phyloP scores from a whole-genome alignment of 148 eudicot genomes.

The Pharnaceum exiguum region DNA sequence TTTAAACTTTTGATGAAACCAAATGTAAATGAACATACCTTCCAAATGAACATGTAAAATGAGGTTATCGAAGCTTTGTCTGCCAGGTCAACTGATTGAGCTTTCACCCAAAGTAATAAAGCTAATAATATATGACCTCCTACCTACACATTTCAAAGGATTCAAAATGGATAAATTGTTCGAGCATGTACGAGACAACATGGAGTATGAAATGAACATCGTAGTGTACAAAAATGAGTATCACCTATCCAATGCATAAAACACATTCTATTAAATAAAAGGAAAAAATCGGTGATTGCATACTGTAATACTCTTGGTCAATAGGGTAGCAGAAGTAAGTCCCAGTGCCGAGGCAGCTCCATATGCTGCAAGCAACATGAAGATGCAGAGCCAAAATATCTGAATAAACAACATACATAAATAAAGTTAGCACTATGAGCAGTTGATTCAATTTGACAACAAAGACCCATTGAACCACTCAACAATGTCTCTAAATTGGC shows the following conservation, averaged over 20 bases:
- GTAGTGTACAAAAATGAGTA: too few species aligned
- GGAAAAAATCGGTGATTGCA: too few species aligned
- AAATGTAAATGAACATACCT: constrained; percentile 16
- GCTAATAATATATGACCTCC: constrained; percentile 37
- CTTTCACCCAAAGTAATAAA: constrained; percentile 22
- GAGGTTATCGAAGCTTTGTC: constrained; percentile 36
- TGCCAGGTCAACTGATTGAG: constrained; percentile 28
- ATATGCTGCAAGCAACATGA: constrained; percentile 35
- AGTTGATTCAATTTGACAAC: too few species aligned
- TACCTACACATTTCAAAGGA: constrained; percentile 24
- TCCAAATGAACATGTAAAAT: constrained; percentile 53
- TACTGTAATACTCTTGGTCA: constrained; percentile 24
- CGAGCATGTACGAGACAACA: too few species aligned
- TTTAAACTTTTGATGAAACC: too few species aligned
- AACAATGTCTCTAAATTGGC: too few species aligned
- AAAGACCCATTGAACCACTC: too few species aligned
- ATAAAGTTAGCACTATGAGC: too few species aligned
- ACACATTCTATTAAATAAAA: too few species aligned
- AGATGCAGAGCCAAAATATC: constrained; percentile 46
- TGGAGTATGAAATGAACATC: too few species aligned
- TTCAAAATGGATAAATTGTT: too few species aligned
- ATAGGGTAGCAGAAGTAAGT: constrained; percentile 21
- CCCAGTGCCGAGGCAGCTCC: constrained; percentile 30
- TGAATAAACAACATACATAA: not conserved
- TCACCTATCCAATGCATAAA: too few species aligned